Evolutionary conservation across 768 basidiomycete genomes (phyloP).

Genomic region (Suillus bovinus): DNA sequence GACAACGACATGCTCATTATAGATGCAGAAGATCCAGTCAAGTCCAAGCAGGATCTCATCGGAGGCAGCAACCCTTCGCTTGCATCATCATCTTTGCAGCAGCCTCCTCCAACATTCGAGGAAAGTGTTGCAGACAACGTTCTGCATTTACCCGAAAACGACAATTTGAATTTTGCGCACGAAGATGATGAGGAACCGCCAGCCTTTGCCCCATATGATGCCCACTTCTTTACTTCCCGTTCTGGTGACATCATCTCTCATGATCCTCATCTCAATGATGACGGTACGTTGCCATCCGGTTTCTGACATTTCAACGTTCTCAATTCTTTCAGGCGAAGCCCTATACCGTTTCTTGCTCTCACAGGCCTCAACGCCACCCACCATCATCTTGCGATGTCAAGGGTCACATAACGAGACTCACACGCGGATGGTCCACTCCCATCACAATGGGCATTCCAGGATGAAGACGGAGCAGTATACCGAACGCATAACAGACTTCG

Average conservation of each 20-base stretch:
- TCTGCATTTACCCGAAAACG: conserved; percentile 24
- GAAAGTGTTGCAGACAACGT: conserved; percentile 26
- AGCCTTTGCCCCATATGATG: conserved; percentile 60
- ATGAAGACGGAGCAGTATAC: conserved; percentile 51
- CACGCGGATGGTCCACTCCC: conserved; percentile 44
- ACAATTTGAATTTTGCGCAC: conserved; percentile 21
- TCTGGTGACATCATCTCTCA: conserved; percentile 64
- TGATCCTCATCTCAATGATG: conserved; percentile 66
- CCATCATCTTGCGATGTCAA: conserved; percentile 44
- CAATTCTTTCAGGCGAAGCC: conserved; percentile 51
- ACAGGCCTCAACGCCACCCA: conserved; percentile 49
- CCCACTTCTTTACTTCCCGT: conserved; percentile 52
- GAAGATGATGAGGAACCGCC: conserved; percentile 55
- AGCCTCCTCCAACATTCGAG: conserved; percentile 29
- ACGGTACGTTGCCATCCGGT: conserved; percentile 41
- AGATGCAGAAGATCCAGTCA: background rate
- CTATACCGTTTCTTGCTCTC: conserved; percentile 73
- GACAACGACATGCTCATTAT: background rate
- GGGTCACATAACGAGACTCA: conserved; percentile 60
- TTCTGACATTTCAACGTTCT: background rate
- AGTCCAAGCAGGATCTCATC: background rate
- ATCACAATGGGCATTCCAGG: conserved; percentile 34
- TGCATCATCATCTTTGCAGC: conserved; percentile 3
- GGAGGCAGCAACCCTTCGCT: background rate
- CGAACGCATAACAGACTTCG: conserved; percentile 65